A percentile compares a stretch with the other conserved stretches of the same genome.
These are phyloP conservation scores for Trametopsis cervina DNA, from an alignment of 768 basidiomycete species.

Conservation along the genomic window DNA sequence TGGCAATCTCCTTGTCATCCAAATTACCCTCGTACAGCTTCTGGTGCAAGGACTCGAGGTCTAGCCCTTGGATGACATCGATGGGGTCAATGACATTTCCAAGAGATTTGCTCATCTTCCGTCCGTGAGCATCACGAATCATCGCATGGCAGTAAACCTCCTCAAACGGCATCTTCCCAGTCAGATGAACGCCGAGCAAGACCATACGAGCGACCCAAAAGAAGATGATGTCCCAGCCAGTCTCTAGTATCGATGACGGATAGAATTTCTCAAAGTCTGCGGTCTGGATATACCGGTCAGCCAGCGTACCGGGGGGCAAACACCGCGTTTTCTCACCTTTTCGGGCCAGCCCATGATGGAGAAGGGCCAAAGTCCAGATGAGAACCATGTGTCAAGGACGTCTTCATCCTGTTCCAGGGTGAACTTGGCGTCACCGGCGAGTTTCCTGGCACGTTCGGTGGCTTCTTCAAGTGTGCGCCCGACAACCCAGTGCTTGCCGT, in stretches of 20 bases:
- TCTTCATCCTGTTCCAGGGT: constrained; percentile 90
- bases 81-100: constrained; percentile 98
- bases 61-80: constrained; percentile 84
- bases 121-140: constrained; percentile 97
- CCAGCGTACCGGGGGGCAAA: neutral
- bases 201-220: constrained; percentile 99
- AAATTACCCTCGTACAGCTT: constrained; percentile 89
- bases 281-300: constrained; percentile 46
- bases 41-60: constrained; percentile 73
- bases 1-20: constrained; percentile 86
- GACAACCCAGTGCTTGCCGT: constrained; percentile 87
- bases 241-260: constrained; percentile 87
- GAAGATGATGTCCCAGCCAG: constrained; percentile 99
- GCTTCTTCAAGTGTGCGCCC: constrained; percentile 77
- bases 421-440: constrained; percentile 65
- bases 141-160: constrained; percentile 98
- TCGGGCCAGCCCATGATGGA: constrained; percentile 98
- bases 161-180: constrained; percentile 86
- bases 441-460: constrained; percentile 57
- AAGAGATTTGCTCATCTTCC: constrained; percentile 98
- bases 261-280: constrained; percentile 76
- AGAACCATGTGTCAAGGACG: constrained; percentile 99
- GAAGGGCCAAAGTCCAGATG: constrained; percentile 95
- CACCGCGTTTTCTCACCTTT: constrained; percentile 40
- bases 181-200: constrained; percentile 83